A percentile compares a stretch with the other conserved stretches of the same genome.
phyloP scores from a whole-genome alignment of 2,329 filamentous ascomycete species.

The Penicillium sp. region DNA sequence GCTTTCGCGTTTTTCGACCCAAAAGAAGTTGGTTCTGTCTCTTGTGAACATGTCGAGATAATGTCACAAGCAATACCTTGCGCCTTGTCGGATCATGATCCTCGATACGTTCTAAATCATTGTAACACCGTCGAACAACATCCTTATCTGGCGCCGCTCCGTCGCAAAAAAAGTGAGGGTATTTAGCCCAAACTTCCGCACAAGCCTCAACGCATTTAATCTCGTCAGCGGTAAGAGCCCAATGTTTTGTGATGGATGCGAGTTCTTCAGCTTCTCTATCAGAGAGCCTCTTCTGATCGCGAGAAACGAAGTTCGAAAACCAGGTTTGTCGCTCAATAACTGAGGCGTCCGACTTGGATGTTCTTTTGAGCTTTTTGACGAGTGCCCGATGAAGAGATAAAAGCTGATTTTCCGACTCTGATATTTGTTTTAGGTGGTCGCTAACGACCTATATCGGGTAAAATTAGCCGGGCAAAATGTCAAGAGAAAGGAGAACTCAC shows the following conservation, averaged over 20 bases:
- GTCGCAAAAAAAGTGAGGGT: constrained; percentile 7
- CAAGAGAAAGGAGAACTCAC: constrained; percentile 6
- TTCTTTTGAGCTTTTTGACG: constrained; percentile 12
- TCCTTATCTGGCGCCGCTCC: constrained; percentile 4
- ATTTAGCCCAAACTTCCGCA: constrained; percentile 9
- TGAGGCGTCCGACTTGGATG: constrained; percentile 6
- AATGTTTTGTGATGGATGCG: constrained; percentile 8
- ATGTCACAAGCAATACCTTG: constrained; percentile 12
- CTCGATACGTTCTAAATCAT: constrained; percentile 7
- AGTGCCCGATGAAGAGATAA: constrained; percentile 14
- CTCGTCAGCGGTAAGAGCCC: background rate
- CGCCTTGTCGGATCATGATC: constrained; percentile 6
- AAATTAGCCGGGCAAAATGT: constrained; percentile 6
- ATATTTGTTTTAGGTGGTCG: constrained; percentile 11
- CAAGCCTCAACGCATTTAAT: constrained; percentile 9
- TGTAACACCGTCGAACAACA: constrained; percentile 8
- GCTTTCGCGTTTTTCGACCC: constrained; percentile 9
- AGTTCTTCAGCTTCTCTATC: constrained; percentile 2
- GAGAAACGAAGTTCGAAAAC: constrained; percentile 16
- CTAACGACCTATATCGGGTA: constrained; percentile 5
- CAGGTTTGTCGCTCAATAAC: constrained; percentile 11
- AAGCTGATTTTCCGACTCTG: constrained; percentile 10
- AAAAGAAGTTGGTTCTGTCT: constrained; percentile 7
- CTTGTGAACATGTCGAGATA: constrained; percentile 10
- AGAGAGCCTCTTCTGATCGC: constrained; percentile 5